Percentiles rank a stretch among this genome's conserved stretches.
Evolutionary conservation across 176 grass and related monocot species (phyloP).

Genomic region (Musa acuminata): DNA sequence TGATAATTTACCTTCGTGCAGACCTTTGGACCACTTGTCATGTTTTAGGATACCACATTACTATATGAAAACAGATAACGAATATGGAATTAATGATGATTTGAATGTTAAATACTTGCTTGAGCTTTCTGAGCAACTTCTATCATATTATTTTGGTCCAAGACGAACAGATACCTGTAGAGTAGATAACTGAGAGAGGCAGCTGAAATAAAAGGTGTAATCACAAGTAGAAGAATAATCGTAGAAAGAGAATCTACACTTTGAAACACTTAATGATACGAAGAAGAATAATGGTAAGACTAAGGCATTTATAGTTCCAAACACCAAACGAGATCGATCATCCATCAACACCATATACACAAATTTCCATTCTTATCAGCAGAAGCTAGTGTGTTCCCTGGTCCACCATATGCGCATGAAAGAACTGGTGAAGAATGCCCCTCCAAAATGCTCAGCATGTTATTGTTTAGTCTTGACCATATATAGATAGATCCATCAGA

Average conservation of each 20-base stretch:
- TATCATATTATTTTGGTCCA: no score
- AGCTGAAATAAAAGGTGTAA: not conserved
- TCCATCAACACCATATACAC: slow-evolving; percentile 73
- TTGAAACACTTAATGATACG: no score
- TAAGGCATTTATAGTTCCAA: not conserved
- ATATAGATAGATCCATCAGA: slow-evolving; percentile 76
- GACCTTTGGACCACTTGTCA: no score
- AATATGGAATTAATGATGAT: not conserved
- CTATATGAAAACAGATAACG: not conserved
- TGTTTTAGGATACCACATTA: not conserved
- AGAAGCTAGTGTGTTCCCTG: slow-evolving; percentile 51
- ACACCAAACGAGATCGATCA: not conserved
- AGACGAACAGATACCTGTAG: no score
- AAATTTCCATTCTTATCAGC: slow-evolving; percentile 79
- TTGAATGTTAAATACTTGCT: no score
- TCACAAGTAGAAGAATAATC: not conserved
- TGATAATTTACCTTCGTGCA: not conserved
- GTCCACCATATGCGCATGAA: slow-evolving; percentile 67
- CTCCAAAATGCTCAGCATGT: slow-evolving; percentile 42
- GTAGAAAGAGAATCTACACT: not conserved
- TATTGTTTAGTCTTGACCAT: slow-evolving; percentile 59
- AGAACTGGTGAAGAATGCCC: slow-evolving; percentile 56
- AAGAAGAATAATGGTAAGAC: no score
- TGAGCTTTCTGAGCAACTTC: no score
- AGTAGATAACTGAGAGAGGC: not conserved